Evolutionary conservation across 306 rosid species (phyloP).

Genomic region (Sesbania bispinosa): DNA sequence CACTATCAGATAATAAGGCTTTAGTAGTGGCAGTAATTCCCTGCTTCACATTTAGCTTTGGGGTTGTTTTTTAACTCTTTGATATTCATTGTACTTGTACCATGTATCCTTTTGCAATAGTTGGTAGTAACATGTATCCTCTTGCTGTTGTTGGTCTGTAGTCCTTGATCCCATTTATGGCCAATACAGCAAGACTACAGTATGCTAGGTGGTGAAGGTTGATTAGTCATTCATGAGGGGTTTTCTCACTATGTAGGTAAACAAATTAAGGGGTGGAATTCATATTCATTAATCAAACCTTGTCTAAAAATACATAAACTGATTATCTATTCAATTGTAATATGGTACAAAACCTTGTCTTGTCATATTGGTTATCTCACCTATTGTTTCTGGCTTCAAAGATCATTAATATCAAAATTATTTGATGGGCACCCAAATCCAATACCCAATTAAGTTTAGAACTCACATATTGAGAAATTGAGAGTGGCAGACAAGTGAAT

Average conservation of each 20-base stretch:
- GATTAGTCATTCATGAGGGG: background rate
- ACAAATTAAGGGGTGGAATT: background rate
- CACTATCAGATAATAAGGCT: background rate
- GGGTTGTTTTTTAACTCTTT: background rate
- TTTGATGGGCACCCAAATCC: background rate
- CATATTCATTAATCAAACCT: background rate
- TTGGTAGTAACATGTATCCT: too few relatives aligned
- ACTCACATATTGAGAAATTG: constrained; percentile 86
- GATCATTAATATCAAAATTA: background rate
- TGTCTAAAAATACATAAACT: background rate
- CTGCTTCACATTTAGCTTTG: background rate
- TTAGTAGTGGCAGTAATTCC: background rate
- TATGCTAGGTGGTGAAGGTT: background rate
- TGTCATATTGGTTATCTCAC: too few relatives aligned
- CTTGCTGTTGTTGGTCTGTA: background rate
- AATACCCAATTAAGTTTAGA: constrained; percentile 18
- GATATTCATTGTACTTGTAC: background rate
- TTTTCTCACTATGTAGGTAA: background rate
- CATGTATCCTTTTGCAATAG: too few relatives aligned
- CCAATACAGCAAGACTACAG: background rate
- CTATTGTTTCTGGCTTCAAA: background rate
- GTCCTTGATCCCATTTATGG: background rate
- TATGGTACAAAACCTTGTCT: too few relatives aligned
- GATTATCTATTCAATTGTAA: background rate
- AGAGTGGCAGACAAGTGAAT: constrained; percentile 77